A percentile compares a stretch with the other conserved stretches of the same genome.
These are phyloP conservation scores for Monosporascus sp. DNA, from an alignment of 2,329 filamentous ascomycete species.

Conservation along the genomic window DNA sequence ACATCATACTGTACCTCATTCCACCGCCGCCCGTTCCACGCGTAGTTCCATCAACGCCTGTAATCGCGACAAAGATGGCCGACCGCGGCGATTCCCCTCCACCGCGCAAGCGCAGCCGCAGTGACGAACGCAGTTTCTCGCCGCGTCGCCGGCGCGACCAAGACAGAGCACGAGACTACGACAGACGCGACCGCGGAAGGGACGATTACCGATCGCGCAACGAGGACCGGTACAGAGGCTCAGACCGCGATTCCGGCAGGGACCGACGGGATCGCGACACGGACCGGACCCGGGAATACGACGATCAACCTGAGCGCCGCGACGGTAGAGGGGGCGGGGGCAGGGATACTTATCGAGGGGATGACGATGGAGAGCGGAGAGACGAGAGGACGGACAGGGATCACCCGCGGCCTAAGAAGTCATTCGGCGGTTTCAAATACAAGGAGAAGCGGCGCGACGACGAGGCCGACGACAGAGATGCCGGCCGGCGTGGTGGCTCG, in stretches of 20 bases:
- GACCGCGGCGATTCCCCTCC: slow-evolving; percentile 20
- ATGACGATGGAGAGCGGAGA: slow-evolving; percentile 1
- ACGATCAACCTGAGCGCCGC: too few relatives aligned
- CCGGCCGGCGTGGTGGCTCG: slow-evolving; percentile 32
- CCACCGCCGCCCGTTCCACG: neutral
- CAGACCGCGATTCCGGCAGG: slow-evolving; percentile 6
- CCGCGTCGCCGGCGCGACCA: slow-evolving; percentile 16
- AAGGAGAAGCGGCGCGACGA: slow-evolving; percentile 50
- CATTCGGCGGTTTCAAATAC: slow-evolving; percentile 51
- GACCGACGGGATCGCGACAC: slow-evolving; percentile 6
- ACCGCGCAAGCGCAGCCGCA: slow-evolving; percentile 16
- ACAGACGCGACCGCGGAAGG: neutral
- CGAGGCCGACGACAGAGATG: slow-evolving; percentile 40
- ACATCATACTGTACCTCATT: too few relatives aligned
- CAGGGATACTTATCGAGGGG: neutral
- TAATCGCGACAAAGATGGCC: slow-evolving; percentile 12
- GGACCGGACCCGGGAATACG: neutral
- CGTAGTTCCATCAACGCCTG: neutral
- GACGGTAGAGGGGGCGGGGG: neutral
- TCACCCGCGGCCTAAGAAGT: slow-evolving; percentile 24
- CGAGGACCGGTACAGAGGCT: slow-evolving; percentile 7
- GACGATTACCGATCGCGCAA: slow-evolving; percentile 9
- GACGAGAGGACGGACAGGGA: slow-evolving; percentile 7
- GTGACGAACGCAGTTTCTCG: slow-evolving; percentile 22
- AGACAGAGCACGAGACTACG: neutral